phyloP scores from a whole-genome alignment of 75 land plant genomes.

The Pinus tabuliformis region DNA sequence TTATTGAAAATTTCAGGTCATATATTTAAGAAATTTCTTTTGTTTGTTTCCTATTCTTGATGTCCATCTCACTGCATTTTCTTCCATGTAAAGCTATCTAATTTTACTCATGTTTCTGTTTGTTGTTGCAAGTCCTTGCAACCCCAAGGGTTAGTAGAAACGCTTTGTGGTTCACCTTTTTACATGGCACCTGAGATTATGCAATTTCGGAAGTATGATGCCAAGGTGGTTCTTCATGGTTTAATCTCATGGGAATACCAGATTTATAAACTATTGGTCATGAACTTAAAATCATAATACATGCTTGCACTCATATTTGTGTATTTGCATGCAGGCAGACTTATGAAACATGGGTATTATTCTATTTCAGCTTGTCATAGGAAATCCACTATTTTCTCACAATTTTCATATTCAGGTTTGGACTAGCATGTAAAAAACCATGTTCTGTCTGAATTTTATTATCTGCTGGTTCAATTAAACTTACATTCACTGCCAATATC shows the following conservation, averaged over 20 bases:
- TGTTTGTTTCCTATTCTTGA: too few relatives aligned
- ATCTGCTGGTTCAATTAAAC: neutral
- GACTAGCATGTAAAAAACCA: neutral
- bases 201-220: constrained; percentile 55
- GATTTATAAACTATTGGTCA: neutral
- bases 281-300: neutral
- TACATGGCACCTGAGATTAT: constrained; percentile 78
- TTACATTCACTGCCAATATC: constrained; percentile 1
- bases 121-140: constrained; percentile 30
- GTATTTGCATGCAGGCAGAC: constrained; percentile 40
- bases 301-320: constrained; percentile 1
- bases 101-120: neutral
- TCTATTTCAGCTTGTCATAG: constrained; percentile 50
- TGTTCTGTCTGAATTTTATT: neutral
- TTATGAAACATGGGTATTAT: constrained; percentile 69
- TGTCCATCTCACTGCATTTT: neutral
- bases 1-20: too few relatives aligned
- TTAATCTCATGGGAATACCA: neutral
- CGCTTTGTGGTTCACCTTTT: constrained; percentile 65
- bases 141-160: constrained; percentile 66
- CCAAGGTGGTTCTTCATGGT: constrained; percentile 49
- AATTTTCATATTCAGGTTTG: constrained; percentile 56
- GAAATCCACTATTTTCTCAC: constrained; percentile 58
- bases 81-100: neutral
- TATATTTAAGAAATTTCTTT: too few relatives aligned